These are phyloP conservation scores for Sicyos baderoa DNA, from an alignment of 306 rosid species.

Conservation along the genomic window DNA sequence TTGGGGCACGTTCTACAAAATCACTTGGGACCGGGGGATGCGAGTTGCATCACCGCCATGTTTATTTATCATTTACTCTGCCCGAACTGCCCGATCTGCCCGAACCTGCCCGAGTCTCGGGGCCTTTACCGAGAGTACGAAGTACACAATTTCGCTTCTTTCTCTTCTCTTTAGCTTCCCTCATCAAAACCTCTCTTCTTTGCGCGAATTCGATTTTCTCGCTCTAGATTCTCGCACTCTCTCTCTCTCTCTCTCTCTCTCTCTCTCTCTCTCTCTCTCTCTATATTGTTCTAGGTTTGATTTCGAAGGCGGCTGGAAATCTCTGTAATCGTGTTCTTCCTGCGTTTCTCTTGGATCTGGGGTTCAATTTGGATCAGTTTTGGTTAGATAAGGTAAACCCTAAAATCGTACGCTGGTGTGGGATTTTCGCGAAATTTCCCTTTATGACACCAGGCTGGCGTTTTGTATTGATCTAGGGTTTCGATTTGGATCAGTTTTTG, in stretches of 20 bases:
- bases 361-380: constrained; percentile 20
- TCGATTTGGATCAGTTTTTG: not conserved
- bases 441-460: constrained; percentile 21
- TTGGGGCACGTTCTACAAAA: constrained; percentile 19
- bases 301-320: constrained; percentile 31
- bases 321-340: constrained; percentile 13
- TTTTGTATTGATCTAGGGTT: constrained; percentile 34
- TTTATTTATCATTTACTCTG: constrained; percentile 35
- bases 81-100: constrained; percentile 45
- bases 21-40: constrained; percentile 19
- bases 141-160: constrained; percentile 29
- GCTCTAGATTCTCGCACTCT: not conserved
- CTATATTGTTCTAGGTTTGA: constrained; percentile 14
- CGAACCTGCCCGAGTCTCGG: constrained; percentile 20
- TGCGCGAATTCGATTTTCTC: constrained; percentile 28
- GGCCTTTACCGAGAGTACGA: constrained; percentile 16
- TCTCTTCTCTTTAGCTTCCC: constrained; percentile 22
- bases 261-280: not conserved
- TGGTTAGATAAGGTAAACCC: constrained; percentile 13
- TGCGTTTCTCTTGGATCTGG: constrained; percentile 23
- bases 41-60: constrained; percentile 21
- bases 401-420: not conserved
- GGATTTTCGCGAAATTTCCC: not conserved
- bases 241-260: constrained; percentile 4
- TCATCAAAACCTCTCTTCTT: not conserved